These are phyloP conservation scores for Chlamydomonas eustigma DNA, from an alignment of 139 green algal species.

Conservation along the genomic window DNA sequence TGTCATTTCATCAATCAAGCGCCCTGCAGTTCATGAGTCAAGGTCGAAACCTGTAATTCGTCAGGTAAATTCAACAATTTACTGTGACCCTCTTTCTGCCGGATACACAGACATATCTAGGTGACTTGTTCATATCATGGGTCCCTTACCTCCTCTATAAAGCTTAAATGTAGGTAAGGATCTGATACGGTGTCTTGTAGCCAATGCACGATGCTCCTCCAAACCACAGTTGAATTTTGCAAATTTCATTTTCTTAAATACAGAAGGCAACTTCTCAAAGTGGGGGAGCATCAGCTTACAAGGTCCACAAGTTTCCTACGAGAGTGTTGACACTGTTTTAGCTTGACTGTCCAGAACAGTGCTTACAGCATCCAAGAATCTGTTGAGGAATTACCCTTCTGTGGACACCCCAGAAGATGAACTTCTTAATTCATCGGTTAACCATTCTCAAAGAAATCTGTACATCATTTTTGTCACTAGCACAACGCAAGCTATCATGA, in stretches of 20 bases:
- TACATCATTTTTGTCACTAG: too few species aligned
- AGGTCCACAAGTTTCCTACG: background rate
- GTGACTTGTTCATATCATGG: background rate
- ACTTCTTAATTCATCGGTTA: too few species aligned
- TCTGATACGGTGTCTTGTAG: background rate
- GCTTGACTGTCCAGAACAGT: too few species aligned
- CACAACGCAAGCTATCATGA: too few species aligned
- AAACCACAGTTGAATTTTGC: background rate
- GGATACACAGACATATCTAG: background rate
- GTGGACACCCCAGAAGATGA: too few species aligned
- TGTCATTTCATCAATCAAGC: background rate
- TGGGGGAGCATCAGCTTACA: background rate
- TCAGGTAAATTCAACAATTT: background rate
- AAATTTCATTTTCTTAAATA: background rate
- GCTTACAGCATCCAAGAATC: too few species aligned
- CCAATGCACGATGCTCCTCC: background rate
- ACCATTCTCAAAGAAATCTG: too few species aligned
- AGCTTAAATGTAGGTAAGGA: background rate
- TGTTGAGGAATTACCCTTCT: too few species aligned
- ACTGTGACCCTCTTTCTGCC: background rate
- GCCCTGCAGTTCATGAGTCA: background rate
- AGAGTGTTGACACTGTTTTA: too few species aligned
- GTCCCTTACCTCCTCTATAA: background rate
- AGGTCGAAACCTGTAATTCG: background rate
- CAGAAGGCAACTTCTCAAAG: background rate